These are phyloP conservation scores for Diaporthe sp. DNA, from an alignment of 2,329 filamentous ascomycete species.

Conservation along the genomic window DNA sequence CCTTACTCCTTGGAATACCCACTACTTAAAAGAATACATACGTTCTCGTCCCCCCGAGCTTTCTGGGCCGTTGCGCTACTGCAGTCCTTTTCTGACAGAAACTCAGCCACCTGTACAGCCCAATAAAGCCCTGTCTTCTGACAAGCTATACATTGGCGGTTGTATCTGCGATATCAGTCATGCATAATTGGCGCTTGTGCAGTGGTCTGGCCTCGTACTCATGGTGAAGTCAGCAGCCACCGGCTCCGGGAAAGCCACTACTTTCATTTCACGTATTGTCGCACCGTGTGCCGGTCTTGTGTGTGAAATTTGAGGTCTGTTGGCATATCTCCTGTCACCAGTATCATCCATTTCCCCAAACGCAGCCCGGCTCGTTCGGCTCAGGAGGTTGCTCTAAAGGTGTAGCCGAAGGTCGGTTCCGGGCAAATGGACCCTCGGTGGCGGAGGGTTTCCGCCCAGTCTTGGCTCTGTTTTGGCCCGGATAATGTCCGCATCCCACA, in stretches of 20 bases:
- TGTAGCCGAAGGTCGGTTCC: neutral
- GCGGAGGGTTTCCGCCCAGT: neutral
- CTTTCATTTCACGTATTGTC: neutral
- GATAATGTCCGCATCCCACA: slow-evolving; percentile 15
- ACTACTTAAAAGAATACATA: neutral
- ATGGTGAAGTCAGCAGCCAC: neutral
- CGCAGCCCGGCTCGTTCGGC: neutral
- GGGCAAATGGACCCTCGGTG: neutral
- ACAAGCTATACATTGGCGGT: too few species aligned
- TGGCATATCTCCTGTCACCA: neutral
- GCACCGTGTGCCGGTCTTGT: neutral
- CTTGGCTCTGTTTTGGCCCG: slow-evolving; percentile 3
- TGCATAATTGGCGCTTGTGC: neutral
- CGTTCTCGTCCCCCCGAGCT: neutral
- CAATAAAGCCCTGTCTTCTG: neutral
- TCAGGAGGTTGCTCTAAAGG: neutral
- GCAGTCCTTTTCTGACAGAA: neutral
- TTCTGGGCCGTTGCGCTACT: neutral
- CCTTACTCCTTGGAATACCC: neutral
- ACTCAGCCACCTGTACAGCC: too few species aligned
- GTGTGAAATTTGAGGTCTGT: neutral
- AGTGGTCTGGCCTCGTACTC: neutral
- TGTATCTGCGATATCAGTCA: neutral
- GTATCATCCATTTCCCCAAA: neutral
- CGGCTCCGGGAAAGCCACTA: neutral